Evolutionary conservation across 352 stramenopile genomes (phyloP).

Genomic region (Phytophthora colocasiae): DNA sequence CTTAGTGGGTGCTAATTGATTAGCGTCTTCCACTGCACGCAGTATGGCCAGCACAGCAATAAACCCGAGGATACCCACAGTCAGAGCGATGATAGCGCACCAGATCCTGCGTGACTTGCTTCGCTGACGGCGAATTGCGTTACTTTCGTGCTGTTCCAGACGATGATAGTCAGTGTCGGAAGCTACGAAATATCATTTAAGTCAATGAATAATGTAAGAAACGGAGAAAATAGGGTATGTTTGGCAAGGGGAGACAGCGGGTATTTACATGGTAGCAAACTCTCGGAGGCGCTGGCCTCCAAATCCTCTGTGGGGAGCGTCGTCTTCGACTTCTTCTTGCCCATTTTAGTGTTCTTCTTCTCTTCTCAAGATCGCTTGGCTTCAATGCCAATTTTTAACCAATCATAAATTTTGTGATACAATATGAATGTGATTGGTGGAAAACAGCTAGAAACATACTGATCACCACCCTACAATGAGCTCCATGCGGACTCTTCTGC

Average conservation of each 20-base stretch:
- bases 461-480: constrained; percentile 16
- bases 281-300: constrained; percentile 50
- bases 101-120: constrained; percentile 78
- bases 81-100: constrained; percentile 85
- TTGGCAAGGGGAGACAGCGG: neutral
- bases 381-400: constrained; percentile 42
- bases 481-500: constrained; percentile 17
- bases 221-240: constrained; percentile 8
- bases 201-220: constrained; percentile 10
- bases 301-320: constrained; percentile 53
- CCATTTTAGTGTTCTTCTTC: constrained; percentile 42
- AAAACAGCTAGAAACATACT: constrained; percentile 20
- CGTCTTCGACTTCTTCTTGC: constrained; percentile 70
- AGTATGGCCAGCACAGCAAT: constrained; percentile 85
- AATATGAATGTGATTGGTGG: constrained; percentile 20
- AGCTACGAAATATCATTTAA: constrained; percentile 24
- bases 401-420: constrained; percentile 1
- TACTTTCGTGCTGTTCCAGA: constrained; percentile 44
- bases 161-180: constrained; percentile 38
- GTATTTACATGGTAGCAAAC: constrained; percentile 53
- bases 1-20: constrained; percentile 72
- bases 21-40: constrained; percentile 81
- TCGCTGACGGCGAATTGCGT: constrained; percentile 54
- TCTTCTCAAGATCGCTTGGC: constrained; percentile 35
- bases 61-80: constrained; percentile 80